Percentiles rank a stretch among this genome's conserved stretches.
Conservation (phyloP, 805 yeast genomes). For the Candida rishiriensis region DNA sequence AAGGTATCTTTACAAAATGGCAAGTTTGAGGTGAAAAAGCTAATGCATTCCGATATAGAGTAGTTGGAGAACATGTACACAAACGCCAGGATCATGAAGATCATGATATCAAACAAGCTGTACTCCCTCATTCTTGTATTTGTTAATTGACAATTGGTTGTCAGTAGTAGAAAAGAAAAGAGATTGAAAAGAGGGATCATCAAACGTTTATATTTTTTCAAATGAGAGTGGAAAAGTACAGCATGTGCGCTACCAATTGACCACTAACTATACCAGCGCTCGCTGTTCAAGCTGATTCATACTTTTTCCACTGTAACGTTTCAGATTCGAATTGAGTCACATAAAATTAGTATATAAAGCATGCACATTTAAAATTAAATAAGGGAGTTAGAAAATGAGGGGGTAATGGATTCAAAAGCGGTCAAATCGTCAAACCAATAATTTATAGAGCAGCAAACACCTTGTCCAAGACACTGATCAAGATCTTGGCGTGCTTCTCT, state of each 20-base stretch:
- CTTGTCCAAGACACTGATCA: slow-evolving; percentile 42
- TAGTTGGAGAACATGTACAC: slow-evolving; percentile 24
- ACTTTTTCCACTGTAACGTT: too few relatives aligned
- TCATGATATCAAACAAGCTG: slow-evolving; percentile 24
- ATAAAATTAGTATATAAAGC: too few relatives aligned
- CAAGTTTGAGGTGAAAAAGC: slow-evolving; percentile 15
- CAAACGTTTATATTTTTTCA: too few relatives aligned
- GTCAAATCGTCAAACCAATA: neutral
- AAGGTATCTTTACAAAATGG: slow-evolving; percentile 17
- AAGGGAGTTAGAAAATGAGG: neutral
- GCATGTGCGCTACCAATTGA: too few relatives aligned
- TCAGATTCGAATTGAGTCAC: too few relatives aligned
- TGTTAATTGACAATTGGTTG: neutral
- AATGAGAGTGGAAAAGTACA: too few relatives aligned
- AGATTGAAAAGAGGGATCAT: neutral
- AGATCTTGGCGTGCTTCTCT: slow-evolving; percentile 72
- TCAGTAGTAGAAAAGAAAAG: neutral
- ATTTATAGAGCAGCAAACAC: slow-evolving; percentile 24
- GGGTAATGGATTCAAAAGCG: neutral
- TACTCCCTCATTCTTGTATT: slow-evolving; percentile 27
- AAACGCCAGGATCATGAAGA: slow-evolving; percentile 20
- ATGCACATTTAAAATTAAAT: too few relatives aligned
- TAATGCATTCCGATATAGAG: slow-evolving; percentile 14
- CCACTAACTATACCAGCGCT: too few relatives aligned
- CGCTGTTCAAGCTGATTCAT: too few relatives aligned